Evolutionary conservation across 257 asterid genomes (phyloP).

Genomic region (Echites panduratus): DNA sequence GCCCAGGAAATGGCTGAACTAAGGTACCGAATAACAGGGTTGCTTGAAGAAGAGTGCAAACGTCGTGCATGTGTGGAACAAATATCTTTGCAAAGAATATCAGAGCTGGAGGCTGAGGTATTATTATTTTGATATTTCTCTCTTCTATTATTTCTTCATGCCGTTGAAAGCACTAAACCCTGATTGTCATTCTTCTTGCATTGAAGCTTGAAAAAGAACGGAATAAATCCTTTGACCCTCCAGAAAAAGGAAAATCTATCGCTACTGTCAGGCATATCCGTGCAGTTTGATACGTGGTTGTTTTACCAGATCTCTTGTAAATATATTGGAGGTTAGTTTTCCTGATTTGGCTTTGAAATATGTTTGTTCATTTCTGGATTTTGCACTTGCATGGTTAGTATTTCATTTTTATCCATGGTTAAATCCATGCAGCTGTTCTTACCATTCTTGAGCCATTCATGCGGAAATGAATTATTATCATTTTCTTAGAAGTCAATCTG

Average conservation of each 20-base stretch:
- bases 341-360: not conserved
- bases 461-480: not conserved
- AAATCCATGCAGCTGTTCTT: not conserved
- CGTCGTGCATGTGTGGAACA: slow-evolving; percentile 83
- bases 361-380: not conserved
- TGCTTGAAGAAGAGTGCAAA: slow-evolving; percentile 82
- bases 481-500: not conserved
- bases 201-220: slow-evolving; percentile 55
- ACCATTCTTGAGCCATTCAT: not conserved
- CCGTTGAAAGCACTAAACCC: slow-evolving; percentile 3
- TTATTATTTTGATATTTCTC: not conserved
- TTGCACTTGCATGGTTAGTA: not conserved
- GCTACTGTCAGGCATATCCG: not conserved
- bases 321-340: slow-evolving; percentile 5
- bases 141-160: slow-evolving; percentile 5
- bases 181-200: slow-evolving; percentile 18
- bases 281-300: not conserved
- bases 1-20: slow-evolving; percentile 98
- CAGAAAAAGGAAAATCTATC: slow-evolving; percentile 24
- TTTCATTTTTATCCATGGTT: not conserved
- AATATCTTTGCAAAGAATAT: slow-evolving; percentile 70
- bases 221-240: slow-evolving; percentile 34
- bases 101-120: slow-evolving; percentile 91
- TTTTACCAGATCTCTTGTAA: not conserved
- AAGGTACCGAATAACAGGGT: slow-evolving; percentile 64